A percentile compares a stretch with the other conserved stretches of the same genome.
phyloP scores from a whole-genome alignment of 345 rosid genomes.

The Clausena lansium region DNA sequence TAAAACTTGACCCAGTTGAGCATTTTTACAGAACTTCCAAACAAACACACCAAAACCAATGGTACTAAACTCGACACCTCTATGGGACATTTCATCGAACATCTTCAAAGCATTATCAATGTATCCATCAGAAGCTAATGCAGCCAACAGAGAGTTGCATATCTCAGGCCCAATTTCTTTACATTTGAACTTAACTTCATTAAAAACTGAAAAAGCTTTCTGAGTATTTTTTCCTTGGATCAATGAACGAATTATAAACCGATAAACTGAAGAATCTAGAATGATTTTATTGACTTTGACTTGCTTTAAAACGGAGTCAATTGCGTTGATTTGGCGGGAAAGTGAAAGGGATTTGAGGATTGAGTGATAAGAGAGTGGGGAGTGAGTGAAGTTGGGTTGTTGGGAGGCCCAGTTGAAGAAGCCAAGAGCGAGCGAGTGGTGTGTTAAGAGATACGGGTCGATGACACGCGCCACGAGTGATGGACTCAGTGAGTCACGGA shows the following conservation, averaged over 20 bases:
- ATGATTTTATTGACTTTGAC: slow-evolving; percentile 42
- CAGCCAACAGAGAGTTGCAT: slow-evolving; percentile 76
- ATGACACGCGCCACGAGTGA: slow-evolving; percentile 71
- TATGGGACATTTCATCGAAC: slow-evolving; percentile 60
- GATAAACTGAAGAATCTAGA: slow-evolving; percentile 55
- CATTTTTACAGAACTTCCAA: slow-evolving; percentile 49
- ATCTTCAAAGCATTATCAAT: slow-evolving; percentile 46
- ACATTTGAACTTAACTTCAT: slow-evolving; percentile 33
- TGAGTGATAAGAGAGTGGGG: slow-evolving; percentile 61
- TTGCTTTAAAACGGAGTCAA: slow-evolving; percentile 57
- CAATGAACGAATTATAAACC: slow-evolving; percentile 42
- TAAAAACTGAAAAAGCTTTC: slow-evolving; percentile 57
- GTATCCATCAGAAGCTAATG: slow-evolving; percentile 50
- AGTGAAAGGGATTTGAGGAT: slow-evolving; percentile 65
- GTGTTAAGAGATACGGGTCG: slow-evolving; percentile 65
- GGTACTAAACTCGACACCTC: slow-evolving; percentile 48
- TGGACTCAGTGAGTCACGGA: slow-evolving; percentile 53
- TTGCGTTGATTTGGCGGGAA: slow-evolving; percentile 60
- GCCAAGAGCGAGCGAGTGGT: slow-evolving; percentile 79
- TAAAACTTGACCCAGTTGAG: slow-evolving; percentile 39
- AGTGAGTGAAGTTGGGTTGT: slow-evolving; percentile 76
- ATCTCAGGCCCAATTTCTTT: slow-evolving; percentile 42
- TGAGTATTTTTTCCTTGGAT: slow-evolving; percentile 46
- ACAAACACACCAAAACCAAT: slow-evolving; percentile 72
- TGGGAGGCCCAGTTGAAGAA: slow-evolving; percentile 94